Evolutionary conservation across 768 basidiomycete genomes (phyloP).

Genomic region (Tylopilus felleus): DNA sequence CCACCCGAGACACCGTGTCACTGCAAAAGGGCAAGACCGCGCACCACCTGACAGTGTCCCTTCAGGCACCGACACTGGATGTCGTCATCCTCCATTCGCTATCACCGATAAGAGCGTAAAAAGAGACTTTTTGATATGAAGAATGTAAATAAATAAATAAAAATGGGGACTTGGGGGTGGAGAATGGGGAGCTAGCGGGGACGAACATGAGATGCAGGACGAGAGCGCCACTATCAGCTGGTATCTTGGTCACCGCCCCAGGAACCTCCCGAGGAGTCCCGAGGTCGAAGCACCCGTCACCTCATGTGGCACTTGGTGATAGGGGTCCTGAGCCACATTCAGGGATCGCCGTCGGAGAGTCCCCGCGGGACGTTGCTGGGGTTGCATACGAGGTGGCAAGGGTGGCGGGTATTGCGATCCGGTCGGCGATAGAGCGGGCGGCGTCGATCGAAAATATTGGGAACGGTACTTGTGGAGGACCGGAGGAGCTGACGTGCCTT

Average conservation of each 20-base stretch:
- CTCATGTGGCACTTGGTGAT: background rate
- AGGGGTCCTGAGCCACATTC: conserved; percentile 9
- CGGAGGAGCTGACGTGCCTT: conserved; percentile 7
- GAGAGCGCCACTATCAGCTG: too few species aligned
- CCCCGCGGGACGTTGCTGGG: background rate
- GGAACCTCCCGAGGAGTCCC: conserved; percentile 23
- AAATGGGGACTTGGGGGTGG: background rate
- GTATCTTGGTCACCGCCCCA: conserved; percentile 17
- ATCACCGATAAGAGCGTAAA: too few species aligned
- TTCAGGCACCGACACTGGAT: background rate
- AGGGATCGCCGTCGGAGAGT: conserved; percentile 16
- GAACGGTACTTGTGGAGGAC: conserved; percentile 21
- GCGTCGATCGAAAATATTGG: conserved; percentile 12
- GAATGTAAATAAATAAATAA: background rate
- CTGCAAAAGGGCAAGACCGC: too few species aligned
- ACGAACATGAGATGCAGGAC: too few species aligned
- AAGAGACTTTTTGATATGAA: background rate
- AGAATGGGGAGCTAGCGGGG: background rate
- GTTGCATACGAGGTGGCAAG: conserved; percentile 4
- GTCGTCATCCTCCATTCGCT: background rate
- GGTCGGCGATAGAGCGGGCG: background rate
- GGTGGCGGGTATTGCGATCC: background rate
- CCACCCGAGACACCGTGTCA: too few species aligned
- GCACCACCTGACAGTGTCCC: too few species aligned
- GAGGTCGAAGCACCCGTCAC: background rate